Base-by-base conservation (phyloP, 257 asterid genomes). In the Solanum raphanifolium region DNA sequence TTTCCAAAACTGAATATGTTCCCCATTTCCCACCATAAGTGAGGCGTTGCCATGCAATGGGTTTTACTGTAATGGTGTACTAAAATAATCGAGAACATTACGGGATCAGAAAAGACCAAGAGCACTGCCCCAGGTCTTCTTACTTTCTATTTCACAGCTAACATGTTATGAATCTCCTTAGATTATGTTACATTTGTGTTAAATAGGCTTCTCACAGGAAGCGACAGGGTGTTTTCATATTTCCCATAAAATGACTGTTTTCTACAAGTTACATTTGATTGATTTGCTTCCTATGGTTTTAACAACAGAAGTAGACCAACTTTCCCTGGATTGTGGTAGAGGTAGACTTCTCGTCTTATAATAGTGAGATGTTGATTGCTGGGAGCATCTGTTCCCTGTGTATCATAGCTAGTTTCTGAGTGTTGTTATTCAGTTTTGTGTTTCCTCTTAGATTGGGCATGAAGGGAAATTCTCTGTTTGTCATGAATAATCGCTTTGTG, bases 401-500 rank as follows among this genome's bases (percentile, higher is more conserved):
- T 38, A 46, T 81, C 41, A 29, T 81, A 29, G 85, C 69, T 81
- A 81, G 69, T 81, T 81, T 10, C 39, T 81, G 69, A 10, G 69
- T 81, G 85, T 18, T 29, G 41, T 81, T 46, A 38, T 85, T 75
- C 87, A 18, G 85, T 48, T 43, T 21, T 31, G 20, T 81, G 68
- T 29, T 46, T 81, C 41, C 41, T 60, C 23, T 76, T 76, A 41
- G 29, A 79, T 41, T 85, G 83, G 76, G n/a, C 85, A 72, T 74
- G 86, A 75, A 41, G 82, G 74, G 52, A 84, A 85, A 52, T 83
- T 89, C 84, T 87, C 60, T 60, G 62, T 79, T 83, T 35, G 79
- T 92, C 79, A 88, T 87, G 71, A 89, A 87, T 85, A 86, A 23
- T 82, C 2, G 68, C 69, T 18, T 81, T 81, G 87, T 90, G 87